Conservation (phyloP, 2,329 filamentous ascomycete genomes). For the Penicillium aurantiogriseum region DNA sequence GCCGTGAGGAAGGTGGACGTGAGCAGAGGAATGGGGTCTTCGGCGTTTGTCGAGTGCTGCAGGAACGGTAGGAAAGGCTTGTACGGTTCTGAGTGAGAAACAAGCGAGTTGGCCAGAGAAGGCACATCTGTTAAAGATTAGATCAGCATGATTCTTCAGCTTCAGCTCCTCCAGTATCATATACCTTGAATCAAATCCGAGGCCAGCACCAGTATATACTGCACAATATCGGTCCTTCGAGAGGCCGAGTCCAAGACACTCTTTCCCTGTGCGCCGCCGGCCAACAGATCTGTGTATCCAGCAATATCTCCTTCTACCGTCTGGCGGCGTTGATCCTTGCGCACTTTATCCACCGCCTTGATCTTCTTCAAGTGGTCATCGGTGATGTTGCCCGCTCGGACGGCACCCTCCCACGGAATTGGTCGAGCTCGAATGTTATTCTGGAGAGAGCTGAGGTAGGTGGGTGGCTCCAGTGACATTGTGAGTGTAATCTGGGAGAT, state of each 20-base stretch:
- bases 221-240: slow-evolving; percentile 84
- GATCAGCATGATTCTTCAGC: neutral
- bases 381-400: slow-evolving; percentile 87
- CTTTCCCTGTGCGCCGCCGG: slow-evolving; percentile 63
- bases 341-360: slow-evolving; percentile 92
- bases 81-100: slow-evolving; percentile 67
- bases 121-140: slow-evolving; percentile 65
- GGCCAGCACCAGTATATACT: slow-evolving; percentile 89
- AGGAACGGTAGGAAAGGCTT: slow-evolving; percentile 82
- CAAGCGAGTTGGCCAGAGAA: slow-evolving; percentile 70
- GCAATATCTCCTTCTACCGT: slow-evolving; percentile 76
- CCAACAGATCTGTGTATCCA: slow-evolving; percentile 76
- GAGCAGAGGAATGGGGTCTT: slow-evolving; percentile 84
- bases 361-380: slow-evolving; percentile 94
- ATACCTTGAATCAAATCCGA: slow-evolving; percentile 83
- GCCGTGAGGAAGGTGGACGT: slow-evolving; percentile 82
- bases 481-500: slow-evolving; percentile 21
- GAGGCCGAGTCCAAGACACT: slow-evolving; percentile 83
- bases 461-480: slow-evolving; percentile 91
- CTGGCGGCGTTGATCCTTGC: slow-evolving; percentile 83
- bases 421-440: slow-evolving; percentile 95
- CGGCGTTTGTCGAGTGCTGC: slow-evolving; percentile 76
- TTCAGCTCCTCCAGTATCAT: neutral
- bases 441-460: slow-evolving; percentile 83
- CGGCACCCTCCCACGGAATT: slow-evolving; percentile 96